Evolutionary conservation across 2,329 filamentous ascomycete genomes (phyloP).

Genomic region (Magnaporthiopsis rhizophila): DNA sequence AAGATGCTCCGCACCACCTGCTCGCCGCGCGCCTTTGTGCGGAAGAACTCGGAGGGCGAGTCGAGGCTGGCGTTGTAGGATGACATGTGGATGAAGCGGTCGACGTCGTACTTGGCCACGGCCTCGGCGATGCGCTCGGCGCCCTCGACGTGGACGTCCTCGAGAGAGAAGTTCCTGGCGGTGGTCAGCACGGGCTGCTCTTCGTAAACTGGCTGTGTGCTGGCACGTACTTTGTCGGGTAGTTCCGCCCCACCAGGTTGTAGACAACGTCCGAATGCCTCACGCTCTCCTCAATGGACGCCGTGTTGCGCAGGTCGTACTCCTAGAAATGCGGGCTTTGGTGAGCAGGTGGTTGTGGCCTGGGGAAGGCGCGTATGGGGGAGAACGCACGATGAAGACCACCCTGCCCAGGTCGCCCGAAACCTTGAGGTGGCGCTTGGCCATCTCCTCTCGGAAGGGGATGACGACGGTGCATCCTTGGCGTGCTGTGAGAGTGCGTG

Average conservation of each 20-base stretch:
- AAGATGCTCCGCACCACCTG: slow-evolving; percentile 79
- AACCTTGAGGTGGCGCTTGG: slow-evolving; percentile 92
- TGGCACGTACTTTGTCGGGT: slow-evolving; percentile 75
- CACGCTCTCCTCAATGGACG: slow-evolving; percentile 93
- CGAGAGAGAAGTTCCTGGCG: slow-evolving; percentile 78
- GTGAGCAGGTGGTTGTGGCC: background rate
- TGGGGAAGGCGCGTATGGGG: background rate
- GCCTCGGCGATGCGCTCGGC: slow-evolving; percentile 88
- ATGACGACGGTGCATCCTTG: slow-evolving; percentile 91
- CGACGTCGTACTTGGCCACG: slow-evolving; percentile 94
- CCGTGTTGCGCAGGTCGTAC: slow-evolving; percentile 88
- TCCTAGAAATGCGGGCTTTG: slow-evolving; percentile 45
- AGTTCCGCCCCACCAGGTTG: slow-evolving; percentile 89
- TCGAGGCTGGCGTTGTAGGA: slow-evolving; percentile 81
- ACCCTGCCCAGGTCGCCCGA: slow-evolving; percentile 90
- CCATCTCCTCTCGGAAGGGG: slow-evolving; percentile 94
- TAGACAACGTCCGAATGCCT: slow-evolving; percentile 96
- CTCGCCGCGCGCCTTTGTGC: slow-evolving; percentile 83
- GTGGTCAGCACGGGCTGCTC: background rate
- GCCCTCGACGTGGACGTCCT: slow-evolving; percentile 89
- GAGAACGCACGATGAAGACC: slow-evolving; percentile 62
- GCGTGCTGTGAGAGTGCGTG: slow-evolving; percentile 50
- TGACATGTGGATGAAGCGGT: slow-evolving; percentile 93
- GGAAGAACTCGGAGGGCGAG: slow-evolving; percentile 82
- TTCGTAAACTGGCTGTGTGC: background rate